Conservation (phyloP, 2,329 filamentous ascomycete species). For the Microsporum canis region DNA sequence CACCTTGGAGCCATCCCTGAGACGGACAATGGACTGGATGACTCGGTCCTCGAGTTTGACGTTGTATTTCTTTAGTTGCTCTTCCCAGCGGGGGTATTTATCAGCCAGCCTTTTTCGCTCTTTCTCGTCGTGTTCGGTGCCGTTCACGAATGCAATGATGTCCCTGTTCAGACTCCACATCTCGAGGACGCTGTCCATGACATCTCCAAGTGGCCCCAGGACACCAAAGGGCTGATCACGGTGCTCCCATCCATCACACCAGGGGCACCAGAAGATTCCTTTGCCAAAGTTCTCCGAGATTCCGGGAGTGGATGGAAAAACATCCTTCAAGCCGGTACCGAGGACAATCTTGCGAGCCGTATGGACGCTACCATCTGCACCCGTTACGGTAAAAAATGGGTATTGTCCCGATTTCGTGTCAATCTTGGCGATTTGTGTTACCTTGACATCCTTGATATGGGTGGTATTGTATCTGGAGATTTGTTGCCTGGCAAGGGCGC, state of each 20-base stretch:
- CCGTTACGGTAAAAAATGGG: conserved; percentile 38
- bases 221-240: conserved; percentile 48
- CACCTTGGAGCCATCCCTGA: conserved; percentile 25
- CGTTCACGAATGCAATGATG: conserved; percentile 49
- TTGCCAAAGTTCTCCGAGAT: conserved; percentile 46
- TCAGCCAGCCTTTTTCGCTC: conserved; percentile 30
- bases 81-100: conserved; percentile 38
- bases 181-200: conserved; percentile 40
- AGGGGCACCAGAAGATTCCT: conserved; percentile 53
- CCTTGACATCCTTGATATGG: conserved; percentile 42
- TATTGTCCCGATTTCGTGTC: conserved; percentile 22
- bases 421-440: conserved; percentile 27
- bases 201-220: conserved; percentile 36
- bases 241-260: conserved; percentile 54
- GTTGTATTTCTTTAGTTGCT: conserved; percentile 41
- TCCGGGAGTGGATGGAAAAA: conserved; percentile 46
- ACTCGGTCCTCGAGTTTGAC: conserved; percentile 47
- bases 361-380: conserved; percentile 26
- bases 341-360: conserved; percentile 46
- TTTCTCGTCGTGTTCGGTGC: conserved; percentile 41
- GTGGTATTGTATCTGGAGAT: conserved; percentile 43
- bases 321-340: conserved; percentile 46
- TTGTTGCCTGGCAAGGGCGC: conserved; percentile 43
- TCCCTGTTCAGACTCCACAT: conserved; percentile 46
- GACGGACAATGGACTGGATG: conserved; percentile 39